Conservation (phyloP, 2,329 filamentous ascomycete genomes). For the Daldinia eschscholtzii region DNA sequence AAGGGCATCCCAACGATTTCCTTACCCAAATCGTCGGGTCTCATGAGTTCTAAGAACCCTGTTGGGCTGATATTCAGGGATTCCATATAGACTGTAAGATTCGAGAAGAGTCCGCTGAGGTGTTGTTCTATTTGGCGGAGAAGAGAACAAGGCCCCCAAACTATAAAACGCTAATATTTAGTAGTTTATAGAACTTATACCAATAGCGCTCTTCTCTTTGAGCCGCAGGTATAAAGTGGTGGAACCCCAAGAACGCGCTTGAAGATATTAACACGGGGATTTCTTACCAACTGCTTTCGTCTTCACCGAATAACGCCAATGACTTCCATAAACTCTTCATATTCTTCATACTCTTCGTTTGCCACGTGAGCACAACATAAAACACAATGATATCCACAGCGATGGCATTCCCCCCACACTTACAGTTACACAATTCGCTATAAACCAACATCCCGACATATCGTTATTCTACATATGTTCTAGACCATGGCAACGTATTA, state of each 20-base stretch:
- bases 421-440: not conserved
- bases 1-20: not conserved
- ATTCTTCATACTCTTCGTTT: not conserved
- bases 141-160: not conserved
- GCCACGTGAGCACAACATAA: not conserved
- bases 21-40: not conserved
- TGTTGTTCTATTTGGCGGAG: not conserved
- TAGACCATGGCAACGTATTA: not conserved
- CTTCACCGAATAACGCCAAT: not conserved
- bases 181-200: not conserved
- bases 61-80: not conserved
- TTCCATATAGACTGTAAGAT: not conserved
- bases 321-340: not conserved
- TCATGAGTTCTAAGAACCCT: not conserved
- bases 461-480: not conserved
- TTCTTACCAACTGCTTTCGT: not conserved
- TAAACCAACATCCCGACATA: not conserved
- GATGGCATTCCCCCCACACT: not conserved
- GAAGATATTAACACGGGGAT: not conserved
- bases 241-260: not conserved
- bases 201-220: not conserved
- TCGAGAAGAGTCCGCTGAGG: not conserved
- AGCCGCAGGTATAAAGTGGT: not conserved
- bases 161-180: not conserved
- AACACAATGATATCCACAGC: not conserved